phyloP scores from a whole-genome alignment of 2,329 filamentous ascomycete genomes.

The Aspergillus clavatus region DNA sequence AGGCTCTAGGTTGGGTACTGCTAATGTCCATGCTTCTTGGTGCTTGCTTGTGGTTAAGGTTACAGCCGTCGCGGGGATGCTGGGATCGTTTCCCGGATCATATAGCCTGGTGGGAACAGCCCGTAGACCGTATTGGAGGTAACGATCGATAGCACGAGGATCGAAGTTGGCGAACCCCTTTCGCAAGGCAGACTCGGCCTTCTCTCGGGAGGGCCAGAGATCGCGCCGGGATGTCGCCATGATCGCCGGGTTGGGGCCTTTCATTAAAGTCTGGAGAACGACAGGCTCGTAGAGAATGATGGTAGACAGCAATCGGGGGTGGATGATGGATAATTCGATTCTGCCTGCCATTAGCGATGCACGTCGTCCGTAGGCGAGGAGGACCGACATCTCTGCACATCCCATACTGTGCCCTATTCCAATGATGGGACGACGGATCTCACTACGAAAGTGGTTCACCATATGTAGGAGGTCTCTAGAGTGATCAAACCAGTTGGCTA shows the following conservation, averaged over 20 bases:
- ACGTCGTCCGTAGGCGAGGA: background rate
- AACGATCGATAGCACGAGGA: slow-evolving; percentile 1
- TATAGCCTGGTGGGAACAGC: slow-evolving; percentile 14
- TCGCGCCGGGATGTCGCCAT: slow-evolving; percentile 6
- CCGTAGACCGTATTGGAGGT: background rate
- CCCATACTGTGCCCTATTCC: slow-evolving; percentile 85
- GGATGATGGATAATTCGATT: slow-evolving; percentile 61
- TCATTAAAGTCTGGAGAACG: slow-evolving; percentile 13
- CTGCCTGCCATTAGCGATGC: background rate
- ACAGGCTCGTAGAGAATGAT: slow-evolving; percentile 66
- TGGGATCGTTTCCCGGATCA: slow-evolving; percentile 2
- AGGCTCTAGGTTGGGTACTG: slow-evolving; percentile 9
- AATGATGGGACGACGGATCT: slow-evolving; percentile 55
- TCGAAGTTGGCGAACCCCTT: background rate
- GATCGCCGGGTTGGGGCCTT: slow-evolving; percentile 5
- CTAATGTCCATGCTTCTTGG: slow-evolving; percentile 11
- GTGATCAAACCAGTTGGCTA: slow-evolving; percentile 71
- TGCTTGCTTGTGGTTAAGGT: slow-evolving; percentile 18
- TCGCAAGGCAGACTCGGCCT: background rate
- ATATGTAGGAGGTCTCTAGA: slow-evolving; percentile 67
- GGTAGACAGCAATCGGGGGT: slow-evolving; percentile 69
- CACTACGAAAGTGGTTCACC: slow-evolving; percentile 25
- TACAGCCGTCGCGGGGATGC: slow-evolving; percentile 7
- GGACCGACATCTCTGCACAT: slow-evolving; percentile 53
- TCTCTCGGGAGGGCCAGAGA: slow-evolving; percentile 7